Percentiles rank a stretch among this genome's conserved stretches.
Evolutionary conservation across 176 grass and related monocot genomes (phyloP).

Genomic region (Urochloa ruziziensis): DNA sequence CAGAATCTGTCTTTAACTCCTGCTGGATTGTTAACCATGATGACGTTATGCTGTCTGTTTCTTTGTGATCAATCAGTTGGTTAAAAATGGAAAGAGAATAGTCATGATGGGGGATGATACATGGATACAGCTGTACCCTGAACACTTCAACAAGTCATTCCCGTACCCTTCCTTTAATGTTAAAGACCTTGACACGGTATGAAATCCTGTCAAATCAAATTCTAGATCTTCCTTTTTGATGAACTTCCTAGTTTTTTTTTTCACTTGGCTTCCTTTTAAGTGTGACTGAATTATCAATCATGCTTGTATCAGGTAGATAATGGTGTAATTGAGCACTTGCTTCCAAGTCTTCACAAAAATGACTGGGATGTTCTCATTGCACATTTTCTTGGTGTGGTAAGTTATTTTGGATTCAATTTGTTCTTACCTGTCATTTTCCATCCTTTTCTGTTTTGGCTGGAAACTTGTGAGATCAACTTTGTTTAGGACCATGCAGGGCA

Average conservation of each 20-base stretch:
- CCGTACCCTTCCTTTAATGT: slow-evolving; percentile 98
- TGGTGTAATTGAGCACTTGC: slow-evolving; percentile 90
- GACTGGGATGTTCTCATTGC: slow-evolving; percentile 98
- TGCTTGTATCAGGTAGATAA: slow-evolving; percentile 73
- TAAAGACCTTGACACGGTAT: slow-evolving; percentile 98
- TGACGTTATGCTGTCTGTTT: not conserved
- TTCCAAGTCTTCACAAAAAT: slow-evolving; percentile 72
- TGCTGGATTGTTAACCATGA: slow-evolving; percentile 13
- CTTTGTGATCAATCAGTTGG: slow-evolving; percentile 49
- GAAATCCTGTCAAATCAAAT: slow-evolving; percentile 7
- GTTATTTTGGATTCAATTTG: slow-evolving; percentile 23
- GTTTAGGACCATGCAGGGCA: slow-evolving; percentile 98
- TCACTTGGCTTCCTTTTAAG: not conserved
- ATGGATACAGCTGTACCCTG: slow-evolving; percentile 90
- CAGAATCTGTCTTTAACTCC: not conserved
- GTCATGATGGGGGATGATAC: slow-evolving; percentile 99
- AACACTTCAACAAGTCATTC: slow-evolving; percentile 90
- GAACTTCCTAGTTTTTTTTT: not conserved
- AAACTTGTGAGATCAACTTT: slow-evolving; percentile 48
- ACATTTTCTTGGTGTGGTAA: slow-evolving; percentile 99
- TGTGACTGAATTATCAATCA: slow-evolving; percentile 1
- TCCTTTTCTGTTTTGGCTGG: slow-evolving; percentile 20
- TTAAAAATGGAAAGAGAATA: slow-evolving; percentile 75
- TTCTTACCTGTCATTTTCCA: not conserved
- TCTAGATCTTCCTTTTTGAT: not conserved